Base-by-base conservation (phyloP, 371 early-diverging fungal species). In the Blastocladiella emersonii region DNA sequence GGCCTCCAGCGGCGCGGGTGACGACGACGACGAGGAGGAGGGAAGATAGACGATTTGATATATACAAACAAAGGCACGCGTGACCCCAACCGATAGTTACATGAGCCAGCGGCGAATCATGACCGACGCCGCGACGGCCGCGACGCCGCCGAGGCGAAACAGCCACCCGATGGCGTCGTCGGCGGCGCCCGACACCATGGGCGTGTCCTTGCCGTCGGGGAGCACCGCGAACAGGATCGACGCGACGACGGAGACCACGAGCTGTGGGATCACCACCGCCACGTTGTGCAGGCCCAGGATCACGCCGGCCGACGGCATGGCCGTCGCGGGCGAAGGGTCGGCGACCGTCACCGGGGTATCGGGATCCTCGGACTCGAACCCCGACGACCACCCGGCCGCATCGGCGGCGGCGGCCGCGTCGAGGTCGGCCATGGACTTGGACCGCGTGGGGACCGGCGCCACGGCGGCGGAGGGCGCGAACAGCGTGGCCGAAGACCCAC, bases 251-350 rank as follows among this genome's bases (percentile, higher is more conserved):
- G 85, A 87, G 45, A 84, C 85, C 3, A 93, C 68, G 63, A 96
- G 89, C 68, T 96, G 97, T 5, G 97, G 97, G 8, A 93, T 63
- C 3, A 93, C 93, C 64, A 96, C 85, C 65, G 89, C 93, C 71
- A 93, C 85, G 71, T 96, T 96, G 70, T 93, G 94, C 56, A 95
- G 92, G 0, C 95, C 97, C 19, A 96, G 73, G 3, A 93, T 72
- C 4, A 87, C 80, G 12, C 95, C 95, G 5, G 93, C 87, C 7
- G 82, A 80, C 32, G 61, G 34, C 41, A 23, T 23, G 21, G 17
- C 23, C 25, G 48, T 48, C 21, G 48, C 48, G 25, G 48, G n/a
- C 2, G 8, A 17, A 19, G 48, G 21, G 25, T n/a, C n/a, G n/a
- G n/a, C n/a, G n/a, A n/a, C n/a, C n/a, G n/a, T n/a, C n/a, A n/a